Base-by-base conservation (phyloP, 768 basidiomycete species). In the Coprinopsis sp. region DNA sequence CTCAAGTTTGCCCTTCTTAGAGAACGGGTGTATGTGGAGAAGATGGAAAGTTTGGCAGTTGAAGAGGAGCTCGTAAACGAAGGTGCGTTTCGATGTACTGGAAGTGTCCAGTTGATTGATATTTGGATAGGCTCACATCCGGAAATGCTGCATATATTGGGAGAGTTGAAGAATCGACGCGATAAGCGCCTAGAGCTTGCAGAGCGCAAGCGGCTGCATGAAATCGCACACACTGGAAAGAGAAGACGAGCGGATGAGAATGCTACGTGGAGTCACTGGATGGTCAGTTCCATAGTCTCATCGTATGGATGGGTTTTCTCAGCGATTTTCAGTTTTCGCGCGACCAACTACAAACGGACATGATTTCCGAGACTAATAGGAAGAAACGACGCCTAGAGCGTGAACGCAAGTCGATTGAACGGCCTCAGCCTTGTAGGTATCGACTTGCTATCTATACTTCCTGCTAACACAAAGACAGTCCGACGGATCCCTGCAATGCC, bases 211-310 rank as follows among this genome's bases (percentile, higher is more conserved):
- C 80, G 85, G 39, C 68, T 74, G 8, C 82, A 82, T 44, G 87
- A 91, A 41, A 68, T 84, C 11, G 73, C 71, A 3, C 82, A 81
- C 54, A 74, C 81, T 3, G 69, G 68, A 30, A 82, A 78, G 52
- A 77, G 81, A 52, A 70, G 84, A 22, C 77, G 75, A 45, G 71
- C 80, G 4, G 86, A 92, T 44, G 90, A 92, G 51, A 69, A 78
- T 27, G 78, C 79, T 11, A 81, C 87, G 24, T 95, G 93, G 92
- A 82, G 82, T 51, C 87, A 84, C 77, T 97, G 95, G 95, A 84
- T 84, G 71, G 91, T 90, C 55, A 57, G 72, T 64, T 41, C 34
- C 47, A 28, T 42, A 21, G n/a, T 22, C 49, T 31, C n/a, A 34
- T 50, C 28, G 31, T 33, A 7, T 33, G 3, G 4, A 6, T 37